Conservation (phyloP, 495 filamentous ascomycete species). For the Daldinia grandis region DNA sequence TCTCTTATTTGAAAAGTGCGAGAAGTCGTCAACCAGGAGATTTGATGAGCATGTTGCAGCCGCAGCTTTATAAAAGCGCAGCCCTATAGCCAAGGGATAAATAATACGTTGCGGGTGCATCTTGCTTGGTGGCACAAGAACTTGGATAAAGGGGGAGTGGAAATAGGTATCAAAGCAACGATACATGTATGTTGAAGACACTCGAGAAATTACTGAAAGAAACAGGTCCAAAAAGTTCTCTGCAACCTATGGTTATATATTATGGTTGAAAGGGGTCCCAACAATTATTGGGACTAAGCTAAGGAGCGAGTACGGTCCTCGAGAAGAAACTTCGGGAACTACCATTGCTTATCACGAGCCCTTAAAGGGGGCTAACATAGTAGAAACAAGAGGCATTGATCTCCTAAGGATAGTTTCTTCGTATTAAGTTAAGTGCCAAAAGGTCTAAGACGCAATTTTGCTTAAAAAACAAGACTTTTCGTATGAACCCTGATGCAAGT, state of each 20-base stretch:
- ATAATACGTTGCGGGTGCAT: neutral
- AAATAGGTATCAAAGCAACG: neutral
- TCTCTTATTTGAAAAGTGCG: neutral
- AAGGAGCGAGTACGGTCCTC: neutral
- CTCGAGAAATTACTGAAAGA: neutral
- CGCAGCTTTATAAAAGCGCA: neutral
- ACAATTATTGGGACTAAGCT: neutral
- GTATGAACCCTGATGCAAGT: neutral
- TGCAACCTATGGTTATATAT: neutral
- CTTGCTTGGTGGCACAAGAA: neutral
- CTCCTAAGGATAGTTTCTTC: neutral
- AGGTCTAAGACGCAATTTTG: neutral
- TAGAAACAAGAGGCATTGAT: neutral
- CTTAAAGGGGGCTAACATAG: neutral
- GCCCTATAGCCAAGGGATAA: neutral
- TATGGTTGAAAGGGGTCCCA: neutral
- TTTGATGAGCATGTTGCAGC: constrained; percentile 10
- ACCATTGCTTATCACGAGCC: neutral
- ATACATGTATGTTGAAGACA: neutral
- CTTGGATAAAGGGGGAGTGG: neutral
- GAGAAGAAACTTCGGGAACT: neutral
- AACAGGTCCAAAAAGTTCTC: neutral
- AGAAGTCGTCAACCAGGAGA: constrained; percentile 32
- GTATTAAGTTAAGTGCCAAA: neutral
- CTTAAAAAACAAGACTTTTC: neutral